Evolutionary conservation across 306 rosid genomes (phyloP), one percentile per base, ranked within the genome.

Genomic region (Notholithocarpus densiflorus): DNA sequence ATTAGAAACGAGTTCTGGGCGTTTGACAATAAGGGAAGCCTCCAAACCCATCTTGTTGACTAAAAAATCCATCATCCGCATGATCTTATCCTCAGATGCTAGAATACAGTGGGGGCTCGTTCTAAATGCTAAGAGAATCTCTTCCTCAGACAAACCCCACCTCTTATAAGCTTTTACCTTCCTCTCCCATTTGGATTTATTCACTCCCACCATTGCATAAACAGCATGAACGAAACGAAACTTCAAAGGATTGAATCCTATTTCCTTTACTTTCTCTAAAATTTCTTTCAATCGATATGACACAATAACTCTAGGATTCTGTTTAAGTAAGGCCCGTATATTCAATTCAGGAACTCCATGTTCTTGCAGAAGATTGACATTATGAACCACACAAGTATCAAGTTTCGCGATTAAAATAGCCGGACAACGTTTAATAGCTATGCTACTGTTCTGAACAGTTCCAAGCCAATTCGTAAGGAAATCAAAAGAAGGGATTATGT

Each of bases 31-130:
- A 4, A 37, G 20, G 45, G 70, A 4, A 20, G 92, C 15, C 7
- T 71, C 24, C 71, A 48, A 76, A 45, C 87, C 89, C 57, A 84
- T 73, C 24, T 78, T 17, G 65, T 87, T 71, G 20, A 84, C 85
- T 71, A 87, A 80, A 26, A 87, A 80, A 59, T 66, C 61, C 93
- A 88, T 87, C 6, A 74, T 23, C 48, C 57, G 68, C 76, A 68
- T 17, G 6, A 90, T 77, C 73, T 89, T 89, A 24, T 82, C 76
- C 61, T 56, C 61, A 0, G 89, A 87, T 4, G 31, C 2, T 53
- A 62, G 21, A 89, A 90, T 84, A 71, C 81, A 83, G 17, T 72
- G 48, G 5, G 97, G 95, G 4, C 56, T 34, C 83, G 6, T 84
- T 69, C 54, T 43, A 72, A 89, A 90, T 8, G 88, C 90, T 18